Percentiles rank a stretch among this genome's conserved stretches.
Evolutionary conservation across 176 grass and related monocot species (phyloP).

Genomic region (Avena insularis): DNA sequence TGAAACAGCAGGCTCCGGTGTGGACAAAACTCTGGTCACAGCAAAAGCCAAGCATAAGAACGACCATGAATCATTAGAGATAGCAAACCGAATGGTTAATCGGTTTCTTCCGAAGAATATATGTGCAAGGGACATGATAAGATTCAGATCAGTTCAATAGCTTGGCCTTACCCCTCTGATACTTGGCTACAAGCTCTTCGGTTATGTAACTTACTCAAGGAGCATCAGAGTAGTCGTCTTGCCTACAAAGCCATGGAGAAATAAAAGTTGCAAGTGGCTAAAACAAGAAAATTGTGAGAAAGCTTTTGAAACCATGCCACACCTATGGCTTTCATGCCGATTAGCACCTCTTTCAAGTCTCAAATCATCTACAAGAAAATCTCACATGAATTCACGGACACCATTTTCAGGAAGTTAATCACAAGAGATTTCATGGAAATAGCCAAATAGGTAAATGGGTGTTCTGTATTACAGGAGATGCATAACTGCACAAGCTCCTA

Average conservation of each 20-base stretch:
- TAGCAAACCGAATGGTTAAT: not conserved
- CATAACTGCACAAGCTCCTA: too few species aligned
- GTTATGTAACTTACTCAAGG: conserved; percentile 65
- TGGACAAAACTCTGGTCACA: conserved; percentile 58
- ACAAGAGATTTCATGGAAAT: too few species aligned
- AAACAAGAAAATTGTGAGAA: not conserved
- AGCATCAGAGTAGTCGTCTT: conserved; percentile 74
- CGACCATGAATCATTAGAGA: not conserved
- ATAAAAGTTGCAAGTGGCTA: not conserved
- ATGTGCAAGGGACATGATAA: not conserved
- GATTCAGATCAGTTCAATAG: not conserved
- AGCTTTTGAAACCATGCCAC: not conserved
- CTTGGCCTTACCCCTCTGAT: conserved; percentile 57
- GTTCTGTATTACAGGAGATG: too few species aligned
- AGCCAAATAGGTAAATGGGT: too few species aligned
- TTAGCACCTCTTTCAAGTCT: conserved; percentile 70
- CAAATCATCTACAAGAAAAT: conserved; percentile 61
- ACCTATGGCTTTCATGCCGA: conserved; percentile 89
- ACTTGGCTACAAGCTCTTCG: conserved; percentile 70
- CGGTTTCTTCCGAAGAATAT: not conserved
- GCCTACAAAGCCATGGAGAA: conserved; percentile 40
- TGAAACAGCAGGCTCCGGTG: conserved; percentile 77
- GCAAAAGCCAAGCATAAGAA: not conserved
- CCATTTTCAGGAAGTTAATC: too few species aligned
- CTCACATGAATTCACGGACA: too few species aligned